Percentiles rank a stretch among this genome's conserved stretches.
phyloP scores from a whole-genome alignment of 345 rosid genomes.

The Draba incana region DNA sequence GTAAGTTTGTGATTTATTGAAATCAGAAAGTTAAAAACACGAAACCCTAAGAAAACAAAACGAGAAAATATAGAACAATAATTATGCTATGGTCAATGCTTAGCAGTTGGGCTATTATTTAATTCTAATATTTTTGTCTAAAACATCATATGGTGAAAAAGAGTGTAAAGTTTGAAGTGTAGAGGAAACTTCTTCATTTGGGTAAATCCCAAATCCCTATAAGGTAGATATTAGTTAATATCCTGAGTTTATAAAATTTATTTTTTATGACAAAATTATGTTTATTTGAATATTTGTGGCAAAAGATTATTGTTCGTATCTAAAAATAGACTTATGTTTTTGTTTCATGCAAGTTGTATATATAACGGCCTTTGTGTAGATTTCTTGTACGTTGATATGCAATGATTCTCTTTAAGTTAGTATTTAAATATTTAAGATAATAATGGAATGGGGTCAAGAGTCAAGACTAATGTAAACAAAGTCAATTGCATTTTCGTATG shows the following conservation, averaged over 20 bases:
- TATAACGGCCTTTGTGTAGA: slow-evolving; percentile 21
- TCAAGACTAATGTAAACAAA: slow-evolving; percentile 32
- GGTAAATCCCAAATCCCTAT: slow-evolving; percentile 32
- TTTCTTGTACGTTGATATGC: slow-evolving; percentile 32
- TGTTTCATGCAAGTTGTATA: slow-evolving; percentile 29
- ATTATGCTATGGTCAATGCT: slow-evolving; percentile 66
- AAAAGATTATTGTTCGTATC: neutral
- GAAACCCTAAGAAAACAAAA: slow-evolving; percentile 16
- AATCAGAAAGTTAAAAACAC: slow-evolving; percentile 35
- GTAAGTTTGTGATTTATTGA: slow-evolving; percentile 26
- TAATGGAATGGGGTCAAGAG: slow-evolving; percentile 30
- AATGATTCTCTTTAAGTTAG: slow-evolving; percentile 18
- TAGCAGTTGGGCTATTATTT: slow-evolving; percentile 49
- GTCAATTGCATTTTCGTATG: slow-evolving; percentile 32
- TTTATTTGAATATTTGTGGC: neutral
- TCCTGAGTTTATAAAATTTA: slow-evolving; percentile 1
- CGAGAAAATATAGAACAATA: slow-evolving; percentile 31
- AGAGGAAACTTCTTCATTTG: slow-evolving; percentile 37
- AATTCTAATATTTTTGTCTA: neutral
- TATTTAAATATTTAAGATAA: slow-evolving; percentile 14
- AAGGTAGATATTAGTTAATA: slow-evolving; percentile 6
- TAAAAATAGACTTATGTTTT: slow-evolving; percentile 8
- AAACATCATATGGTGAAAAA: slow-evolving; percentile 22
- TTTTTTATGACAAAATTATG: neutral
- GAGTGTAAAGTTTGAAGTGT: slow-evolving; percentile 8